Evolutionary conservation across 768 basidiomycete species (phyloP), one percentile per base, ranked within the genome.

Genomic region (Hypsizygus marmoreus): DNA sequence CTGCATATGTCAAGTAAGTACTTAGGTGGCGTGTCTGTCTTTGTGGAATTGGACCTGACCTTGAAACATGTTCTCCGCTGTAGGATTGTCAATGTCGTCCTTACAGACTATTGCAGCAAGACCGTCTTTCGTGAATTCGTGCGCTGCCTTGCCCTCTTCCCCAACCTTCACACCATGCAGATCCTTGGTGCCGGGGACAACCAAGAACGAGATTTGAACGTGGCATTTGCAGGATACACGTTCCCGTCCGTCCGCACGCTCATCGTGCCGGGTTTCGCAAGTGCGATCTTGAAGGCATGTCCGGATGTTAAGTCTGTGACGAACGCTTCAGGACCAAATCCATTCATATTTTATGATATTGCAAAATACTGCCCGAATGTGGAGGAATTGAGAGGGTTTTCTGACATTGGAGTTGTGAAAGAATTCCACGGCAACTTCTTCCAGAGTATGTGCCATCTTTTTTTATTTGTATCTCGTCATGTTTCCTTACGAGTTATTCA

Each of bases 151-250:
- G 36, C 54, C 0, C 35, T 59, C 23, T 51, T 63, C 13, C 49
- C 49, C 22, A 60, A 60, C 33, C 51, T 63, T 2, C 42, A 58
- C n/a, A 63, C 60, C 19, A 22, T 65, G 4, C 55, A 57, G 43
- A 26, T 54, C 12, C 4, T 49, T 17, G n/a, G 22, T 3, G 8
- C 25, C 7, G n/a, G 14, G 4, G 2, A 29, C 17, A 4, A 1
- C 8, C 8, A n/a, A 12, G 23, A 25, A 12, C 8, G 14, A 25
- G 5, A 4, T 24, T 17, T 30, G 16, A 12, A 8, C 5, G 9
- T 2, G 2, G 14, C 40, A 9, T 47, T 51, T 31, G 11, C n/a
- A 13, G 28, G 25, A 23, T 14, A 17, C 17, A 28, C 16, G 8
- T 51, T 43, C 32, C 26, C 45, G 14, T 43, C 40, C 3, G 45